A percentile compares a stretch with the other conserved stretches of the same genome.
Evolutionary conservation across 139 green algal genomes (phyloP).

Genomic region (Auxenochlorella protothecoides): DNA sequence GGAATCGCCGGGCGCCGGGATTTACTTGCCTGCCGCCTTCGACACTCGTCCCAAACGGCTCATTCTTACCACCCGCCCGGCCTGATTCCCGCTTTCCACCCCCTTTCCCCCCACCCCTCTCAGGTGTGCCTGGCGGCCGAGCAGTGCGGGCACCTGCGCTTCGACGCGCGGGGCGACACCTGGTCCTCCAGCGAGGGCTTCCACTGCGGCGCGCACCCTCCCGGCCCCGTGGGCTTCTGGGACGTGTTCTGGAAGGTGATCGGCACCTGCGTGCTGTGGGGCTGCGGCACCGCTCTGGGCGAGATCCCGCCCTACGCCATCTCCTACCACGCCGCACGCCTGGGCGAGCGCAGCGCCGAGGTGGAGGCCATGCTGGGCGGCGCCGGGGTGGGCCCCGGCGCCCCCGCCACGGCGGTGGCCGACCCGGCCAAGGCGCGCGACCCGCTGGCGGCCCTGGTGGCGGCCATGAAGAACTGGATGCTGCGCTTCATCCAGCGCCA

Average conservation of each 20-base stretch:
- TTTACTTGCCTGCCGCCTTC: too few relatives aligned
- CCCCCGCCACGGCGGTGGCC: background rate
- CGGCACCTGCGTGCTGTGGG: conserved; percentile 66
- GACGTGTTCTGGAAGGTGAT: conserved; percentile 58
- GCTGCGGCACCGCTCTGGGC: conserved; percentile 75
- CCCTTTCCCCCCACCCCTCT: conserved; percentile 1
- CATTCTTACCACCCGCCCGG: too few relatives aligned
- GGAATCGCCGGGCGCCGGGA: too few relatives aligned
- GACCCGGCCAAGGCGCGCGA: background rate
- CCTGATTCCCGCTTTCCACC: too few relatives aligned
- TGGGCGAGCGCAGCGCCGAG: conserved; percentile 46
- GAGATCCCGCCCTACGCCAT: conserved; percentile 86
- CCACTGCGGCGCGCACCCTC: conserved; percentile 34
- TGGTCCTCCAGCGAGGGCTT: conserved; percentile 70
- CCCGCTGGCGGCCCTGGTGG: conserved; percentile 12
- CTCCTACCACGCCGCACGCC: conserved; percentile 61
- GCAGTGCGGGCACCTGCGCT: conserved; percentile 63
- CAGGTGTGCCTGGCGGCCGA: conserved; percentile 79
- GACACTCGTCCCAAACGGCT: too few relatives aligned
- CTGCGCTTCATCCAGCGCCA: conserved; percentile 61
- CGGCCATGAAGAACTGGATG: conserved; percentile 70
- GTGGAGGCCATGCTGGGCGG: conserved; percentile 39
- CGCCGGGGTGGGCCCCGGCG: background rate
- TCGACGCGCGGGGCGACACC: conserved; percentile 57
- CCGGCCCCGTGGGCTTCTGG: conserved; percentile 28